Evolutionary conservation across 2,329 filamentous ascomycete species (phyloP), one percentile per base, ranked within the genome.

Genomic region (Colletotrichum melonis): DNA sequence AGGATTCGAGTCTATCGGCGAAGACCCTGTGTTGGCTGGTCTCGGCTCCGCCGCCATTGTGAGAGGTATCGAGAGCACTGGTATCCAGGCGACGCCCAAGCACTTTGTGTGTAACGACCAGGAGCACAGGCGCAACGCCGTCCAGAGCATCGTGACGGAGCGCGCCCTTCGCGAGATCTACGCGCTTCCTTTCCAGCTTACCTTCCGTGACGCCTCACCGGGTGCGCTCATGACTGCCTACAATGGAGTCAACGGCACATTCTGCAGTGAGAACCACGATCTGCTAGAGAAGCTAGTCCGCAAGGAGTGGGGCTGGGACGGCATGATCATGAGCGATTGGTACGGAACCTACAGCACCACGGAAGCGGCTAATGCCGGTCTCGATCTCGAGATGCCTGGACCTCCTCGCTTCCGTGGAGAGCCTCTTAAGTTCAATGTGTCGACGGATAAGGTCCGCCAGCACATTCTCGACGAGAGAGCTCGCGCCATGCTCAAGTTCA

Each of bases 101-200:
- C 89, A 91, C 79, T 91, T 90, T 78, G 86, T 90, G 24, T 90
- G 88, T 80, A 91, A 91, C 74, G 89, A 91, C 76, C 88, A 90
- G 77, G 89, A 91, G 78, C 87, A 90, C 76, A 86, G 85, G 79
- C 85, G 89, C 22, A 88, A 89, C 81, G 86, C 85, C 8, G 88
- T 90, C 0, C 84, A 90, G 74, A 85, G 84, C 70, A 86, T 89
- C 58, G 80, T 91, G 38, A 89, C 88, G 0, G 85, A 88, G 76
- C 84, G 89, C 28, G 88, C 89, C 12, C 81, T 91, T 70, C 86
- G 89, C 42, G 89, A 91, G 82, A 87, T 91, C 57, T 91, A 91
- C 75, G 80, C 88, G 8, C 82, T 90, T 63, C 88, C 89, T 0
- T 91, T 91, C 78, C 88, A 90, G 81, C 82, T 91, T 55, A 85